Evolutionary conservation across 2,329 filamentous ascomycete species (phyloP), one percentile per base, ranked within the genome.

Genomic region (Xylaria sp.): DNA sequence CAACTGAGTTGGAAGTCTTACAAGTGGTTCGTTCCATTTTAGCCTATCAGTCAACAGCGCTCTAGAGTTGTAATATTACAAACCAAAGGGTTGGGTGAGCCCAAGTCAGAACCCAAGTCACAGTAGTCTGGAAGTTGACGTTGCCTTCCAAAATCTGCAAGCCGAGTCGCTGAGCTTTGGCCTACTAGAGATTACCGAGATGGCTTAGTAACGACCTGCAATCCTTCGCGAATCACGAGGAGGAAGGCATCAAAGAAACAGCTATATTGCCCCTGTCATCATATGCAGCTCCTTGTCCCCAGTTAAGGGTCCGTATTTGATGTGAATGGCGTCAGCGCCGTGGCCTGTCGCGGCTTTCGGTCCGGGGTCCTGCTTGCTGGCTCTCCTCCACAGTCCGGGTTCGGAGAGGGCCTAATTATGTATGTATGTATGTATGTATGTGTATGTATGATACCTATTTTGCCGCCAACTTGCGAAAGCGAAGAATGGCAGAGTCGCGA

Each of bases 251-350:
- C 1, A 46, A 54, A 49, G 49, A 26, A 28, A 58, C 33, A 53
- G 38, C 62, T 17, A 38, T 40, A 33, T 40, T 54, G 42, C 66
- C 66, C 66, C 66, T 65, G 58, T 68, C 62, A 48, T 20, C 44
- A 68, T 65, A 68, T 65, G 66, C 66, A 68, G 4, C 23, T 61
- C 23, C 46, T 23, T 44, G 36, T 20, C 44, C 59, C 65, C 54
- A 62, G 51, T 31, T 40, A 56, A 49, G 56, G 23, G 64, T 64
- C 66, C 42, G 48, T 48, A 33, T 58, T 42, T 51, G 59, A 42
- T 36, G 63, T 60, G 57, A 48, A 65, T 68, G 66, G 66, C 66
- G 66, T 67, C 67, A 69, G 64, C 67, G 54, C 67, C 66, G 62
- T 42, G 40, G 20, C 49, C 60, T 26, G 9, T 54, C 42, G 49